Percentiles rank a stretch among this genome's conserved stretches.
Conservation (phyloP, 768 basidiomycete species). For the Hygrocybe coccinea region DNA sequence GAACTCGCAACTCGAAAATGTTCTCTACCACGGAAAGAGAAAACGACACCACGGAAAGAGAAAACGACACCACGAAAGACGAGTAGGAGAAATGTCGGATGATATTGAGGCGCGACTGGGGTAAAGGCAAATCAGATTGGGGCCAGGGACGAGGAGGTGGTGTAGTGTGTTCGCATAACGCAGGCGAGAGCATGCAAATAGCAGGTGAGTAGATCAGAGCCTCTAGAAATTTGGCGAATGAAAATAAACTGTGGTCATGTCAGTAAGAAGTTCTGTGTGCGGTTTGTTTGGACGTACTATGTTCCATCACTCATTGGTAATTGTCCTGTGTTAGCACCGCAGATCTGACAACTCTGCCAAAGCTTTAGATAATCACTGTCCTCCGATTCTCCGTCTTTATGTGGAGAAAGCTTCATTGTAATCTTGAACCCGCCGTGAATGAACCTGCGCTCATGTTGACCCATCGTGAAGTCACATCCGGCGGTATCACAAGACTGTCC, state of each 20-base stretch:
- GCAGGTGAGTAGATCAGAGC: slow-evolving; percentile 44
- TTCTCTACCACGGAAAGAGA: slow-evolving; percentile 45
- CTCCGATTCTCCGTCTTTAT: slow-evolving; percentile 7
- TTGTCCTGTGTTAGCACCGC: slow-evolving; percentile 33
- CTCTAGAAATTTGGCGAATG: slow-evolving; percentile 57
- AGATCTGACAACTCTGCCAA: slow-evolving; percentile 50
- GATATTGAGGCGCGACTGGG: slow-evolving; percentile 38
- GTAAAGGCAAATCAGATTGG: slow-evolving; percentile 14
- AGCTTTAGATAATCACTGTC: slow-evolving; percentile 30
- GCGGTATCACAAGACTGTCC: slow-evolving; percentile 34
- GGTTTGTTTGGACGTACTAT: slow-evolving; percentile 39
- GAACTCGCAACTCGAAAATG: slow-evolving; percentile 58
- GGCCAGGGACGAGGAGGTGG: slow-evolving; percentile 20
- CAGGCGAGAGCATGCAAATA: slow-evolving; percentile 31
- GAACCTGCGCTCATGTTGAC: slow-evolving; percentile 44
- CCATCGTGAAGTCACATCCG: slow-evolving; percentile 32
- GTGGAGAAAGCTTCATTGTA: slow-evolving; percentile 19
- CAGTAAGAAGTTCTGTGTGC: background rate
- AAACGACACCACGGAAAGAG: slow-evolving; percentile 39
- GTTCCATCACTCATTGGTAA: slow-evolving; percentile 44
- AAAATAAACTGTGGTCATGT: slow-evolving; percentile 38
- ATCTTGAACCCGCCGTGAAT: slow-evolving; percentile 36
- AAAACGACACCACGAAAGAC: slow-evolving; percentile 36
- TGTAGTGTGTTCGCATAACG: slow-evolving; percentile 47
- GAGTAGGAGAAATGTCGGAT: slow-evolving; percentile 24